Base-by-base conservation (phyloP, 169 alveolate genomes). In the Plasmodium reichenowi region DNA sequence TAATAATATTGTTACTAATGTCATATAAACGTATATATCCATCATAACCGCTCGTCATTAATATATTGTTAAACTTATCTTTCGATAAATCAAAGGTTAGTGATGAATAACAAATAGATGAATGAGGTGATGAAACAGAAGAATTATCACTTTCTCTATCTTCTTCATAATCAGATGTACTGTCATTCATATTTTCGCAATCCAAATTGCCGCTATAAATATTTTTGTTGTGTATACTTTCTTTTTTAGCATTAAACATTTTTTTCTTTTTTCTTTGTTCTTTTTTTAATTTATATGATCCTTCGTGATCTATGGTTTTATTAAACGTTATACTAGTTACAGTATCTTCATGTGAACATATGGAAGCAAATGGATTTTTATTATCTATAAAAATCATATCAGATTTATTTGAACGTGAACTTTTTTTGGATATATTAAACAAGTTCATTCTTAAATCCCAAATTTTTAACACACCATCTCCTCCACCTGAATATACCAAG, bases 401-500 rank as follows among this genome's bases (percentile, higher is more conserved):
- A 32, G 68, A 26, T 12, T 9, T 32, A 45, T 32, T 4, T 60
- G 32, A 43, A 54, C 58, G 52, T 15, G 29, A 56, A 32, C 29
- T 29, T 15, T 24, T 68, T 60, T 80, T 67, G 58, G 38, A 20
- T 56, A 80, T 20, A 4, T 62, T 22, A 67, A 52, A 80, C 32
- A 68, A 17, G 58, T 80, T 68, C 92, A 93, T 85, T 56, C 96
- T 88, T 50, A 89, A 56, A 75, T 93, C 96, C 96, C 96, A 93
- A n/a, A 89, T 67, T 74, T 89, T 88, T 54, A 93, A 66, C 72
- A 88, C 38, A n/a, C 96, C 96, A 75, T 93, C 96, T 9, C 96
- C 94, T 13, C 96, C 96, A n/a, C 96, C 96, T 17, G 93, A 88
- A 22, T 88, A 75, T 13, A 75, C 38, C 70, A 75, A 75, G 54